Conservation (phyloP, 306 rosid genomes). For the Senna siamea region DNA sequence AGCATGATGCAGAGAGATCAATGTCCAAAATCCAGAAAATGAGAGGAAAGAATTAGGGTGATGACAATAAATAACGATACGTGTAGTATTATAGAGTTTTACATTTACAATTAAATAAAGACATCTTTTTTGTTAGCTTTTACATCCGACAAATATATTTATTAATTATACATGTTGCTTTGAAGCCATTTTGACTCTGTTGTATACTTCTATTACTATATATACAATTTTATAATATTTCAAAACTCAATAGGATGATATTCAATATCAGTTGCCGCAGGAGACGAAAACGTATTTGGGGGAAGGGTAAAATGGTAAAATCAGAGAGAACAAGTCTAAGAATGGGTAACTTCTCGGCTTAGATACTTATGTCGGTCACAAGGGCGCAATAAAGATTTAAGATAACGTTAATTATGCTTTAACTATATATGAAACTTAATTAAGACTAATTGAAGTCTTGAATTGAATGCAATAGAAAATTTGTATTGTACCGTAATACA, state of each 20-base stretch:
- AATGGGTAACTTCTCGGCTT: not conserved
- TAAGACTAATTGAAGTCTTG: conserved; percentile 15
- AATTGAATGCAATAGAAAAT: conserved; percentile 12
- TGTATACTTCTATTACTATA: not conserved
- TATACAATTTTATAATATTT: not conserved
- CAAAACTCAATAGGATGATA: not conserved
- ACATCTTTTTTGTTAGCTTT: not conserved
- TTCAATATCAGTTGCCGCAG: too few species aligned
- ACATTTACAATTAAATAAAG: conserved; percentile 1
- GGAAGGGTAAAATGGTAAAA: not conserved
- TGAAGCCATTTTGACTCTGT: not conserved
- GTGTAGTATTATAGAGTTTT: not conserved
- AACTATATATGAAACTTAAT: not conserved
- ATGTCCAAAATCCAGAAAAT: conserved; percentile 3
- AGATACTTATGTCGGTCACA: not conserved
- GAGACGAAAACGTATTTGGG: not conserved
- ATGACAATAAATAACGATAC: not conserved
- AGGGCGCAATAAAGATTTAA: not conserved
- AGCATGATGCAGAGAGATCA: not conserved
- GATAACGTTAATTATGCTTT: not conserved
- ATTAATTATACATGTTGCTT: too few species aligned
- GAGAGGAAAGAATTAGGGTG: not conserved
- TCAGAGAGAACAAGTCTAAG: not conserved
- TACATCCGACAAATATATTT: too few species aligned
- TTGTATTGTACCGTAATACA: conserved; percentile 3